A percentile compares a stretch with the other conserved stretches of the same genome.
These are phyloP conservation scores for Bidens hawaiensis DNA, from an alignment of 140 eudicot species.

Conservation along the genomic window DNA sequence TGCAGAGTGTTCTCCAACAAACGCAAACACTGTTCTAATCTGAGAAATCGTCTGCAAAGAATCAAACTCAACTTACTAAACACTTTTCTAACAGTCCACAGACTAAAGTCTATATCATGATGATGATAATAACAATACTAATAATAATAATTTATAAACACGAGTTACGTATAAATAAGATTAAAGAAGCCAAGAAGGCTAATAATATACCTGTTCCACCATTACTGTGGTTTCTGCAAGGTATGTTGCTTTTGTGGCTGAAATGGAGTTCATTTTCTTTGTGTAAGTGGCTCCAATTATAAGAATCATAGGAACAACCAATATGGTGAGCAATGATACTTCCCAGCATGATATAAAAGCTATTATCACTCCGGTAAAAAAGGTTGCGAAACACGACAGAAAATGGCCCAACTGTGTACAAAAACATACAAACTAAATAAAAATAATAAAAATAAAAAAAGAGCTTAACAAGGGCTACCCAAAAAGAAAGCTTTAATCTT, in stretches of 20 bases:
- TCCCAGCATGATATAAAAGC: constrained; percentile 79
- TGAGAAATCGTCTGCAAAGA: constrained; percentile 62
- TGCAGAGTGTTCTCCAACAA: constrained; percentile 83
- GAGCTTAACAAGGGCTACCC: too few species aligned
- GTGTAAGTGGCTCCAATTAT: constrained; percentile 77
- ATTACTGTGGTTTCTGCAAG: constrained; percentile 70
- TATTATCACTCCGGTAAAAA: constrained; percentile 67
- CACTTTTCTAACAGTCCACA: too few species aligned
- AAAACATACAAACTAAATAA: too few species aligned
- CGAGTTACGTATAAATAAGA: too few species aligned
- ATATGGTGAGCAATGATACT: constrained; percentile 67
- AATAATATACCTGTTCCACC: constrained; percentile 68
- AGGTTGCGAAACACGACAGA: constrained; percentile 64
- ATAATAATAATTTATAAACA: too few species aligned
- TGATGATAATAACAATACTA: too few species aligned
- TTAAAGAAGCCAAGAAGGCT: too few species aligned
- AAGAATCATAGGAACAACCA: constrained; percentile 77
- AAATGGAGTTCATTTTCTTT: constrained; percentile 67
- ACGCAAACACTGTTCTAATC: constrained; percentile 79
- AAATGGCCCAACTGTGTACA: constrained; percentile 74
- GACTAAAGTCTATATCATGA: too few species aligned
- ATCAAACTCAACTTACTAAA: not conserved
- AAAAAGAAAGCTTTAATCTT: too few species aligned
- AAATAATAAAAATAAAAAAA: too few species aligned
- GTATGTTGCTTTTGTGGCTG: constrained; percentile 53